Conservation (phyloP, 768 basidiomycete species). For the Termitomyces bulborhizus region DNA sequence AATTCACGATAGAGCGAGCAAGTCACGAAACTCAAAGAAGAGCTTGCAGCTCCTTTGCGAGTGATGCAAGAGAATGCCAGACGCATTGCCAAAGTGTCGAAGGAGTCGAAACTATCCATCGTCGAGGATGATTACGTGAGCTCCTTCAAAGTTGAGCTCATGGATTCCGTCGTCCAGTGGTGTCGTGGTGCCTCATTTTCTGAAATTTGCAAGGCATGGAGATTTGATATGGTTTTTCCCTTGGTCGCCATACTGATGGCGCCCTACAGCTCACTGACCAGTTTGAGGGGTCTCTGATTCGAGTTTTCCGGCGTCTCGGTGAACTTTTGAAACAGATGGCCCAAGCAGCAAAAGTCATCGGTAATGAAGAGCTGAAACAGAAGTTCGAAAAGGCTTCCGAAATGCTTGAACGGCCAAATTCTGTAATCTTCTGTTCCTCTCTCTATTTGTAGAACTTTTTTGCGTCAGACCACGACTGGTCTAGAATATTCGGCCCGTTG, state of each 20-base stretch:
- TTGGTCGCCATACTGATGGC: neutral
- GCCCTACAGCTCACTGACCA: conserved; percentile 83
- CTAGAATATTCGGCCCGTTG: neutral
- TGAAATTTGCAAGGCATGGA: conserved; percentile 87
- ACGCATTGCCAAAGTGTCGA: conserved; percentile 94
- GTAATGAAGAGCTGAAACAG: conserved; percentile 87
- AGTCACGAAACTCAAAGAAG: conserved; percentile 81
- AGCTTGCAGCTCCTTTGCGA: conserved; percentile 86
- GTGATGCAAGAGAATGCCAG: conserved; percentile 95
- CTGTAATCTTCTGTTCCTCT: conserved; percentile 88
- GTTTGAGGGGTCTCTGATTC: conserved; percentile 95
- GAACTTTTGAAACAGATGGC: conserved; percentile 97
- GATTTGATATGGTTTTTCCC: neutral
- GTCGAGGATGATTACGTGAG: conserved; percentile 94
- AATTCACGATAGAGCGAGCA: conserved; percentile 65
- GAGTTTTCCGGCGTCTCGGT: conserved; percentile 90
- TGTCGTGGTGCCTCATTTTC: conserved; percentile 96
- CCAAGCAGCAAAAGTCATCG: conserved; percentile 92
- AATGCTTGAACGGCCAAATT: conserved; percentile 91
- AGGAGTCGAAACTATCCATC: conserved; percentile 84
- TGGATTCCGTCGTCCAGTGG: conserved; percentile 98
- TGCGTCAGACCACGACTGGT: no score
- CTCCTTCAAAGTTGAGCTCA: conserved; percentile 97
- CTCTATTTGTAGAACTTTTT: conserved; percentile 53
- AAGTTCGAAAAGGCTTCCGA: conserved; percentile 91